These are phyloP conservation scores for Neofusicoccum sp. DNA, from an alignment of 2,329 filamentous ascomycete genomes.

Conservation along the genomic window DNA sequence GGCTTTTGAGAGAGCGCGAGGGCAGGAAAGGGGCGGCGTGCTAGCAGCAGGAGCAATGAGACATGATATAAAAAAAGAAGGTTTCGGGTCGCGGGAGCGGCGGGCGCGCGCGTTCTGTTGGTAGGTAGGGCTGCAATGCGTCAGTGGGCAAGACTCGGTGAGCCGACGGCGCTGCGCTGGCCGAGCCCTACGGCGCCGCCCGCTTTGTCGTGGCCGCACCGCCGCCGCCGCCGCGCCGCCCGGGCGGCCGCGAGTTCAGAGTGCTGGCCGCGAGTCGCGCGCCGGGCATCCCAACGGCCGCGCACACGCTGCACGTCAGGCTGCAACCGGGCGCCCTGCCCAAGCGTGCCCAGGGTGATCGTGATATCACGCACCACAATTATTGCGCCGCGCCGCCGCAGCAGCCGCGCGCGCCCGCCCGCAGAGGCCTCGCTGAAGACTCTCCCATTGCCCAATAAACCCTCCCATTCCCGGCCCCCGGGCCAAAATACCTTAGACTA, in stretches of 20 bases:
- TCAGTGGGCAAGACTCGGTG: slow-evolving; percentile 11
- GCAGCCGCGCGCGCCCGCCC: no score
- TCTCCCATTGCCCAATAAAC: slow-evolving; percentile 5
- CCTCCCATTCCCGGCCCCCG: background rate
- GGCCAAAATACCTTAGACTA: slow-evolving; percentile 13
- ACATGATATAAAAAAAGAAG: slow-evolving; percentile 6
- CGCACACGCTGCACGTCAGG: slow-evolving; percentile 7
- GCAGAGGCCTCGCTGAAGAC: background rate
- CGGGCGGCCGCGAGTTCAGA: no score
- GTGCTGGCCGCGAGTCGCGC: background rate
- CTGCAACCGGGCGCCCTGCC: background rate
- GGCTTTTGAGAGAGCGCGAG: background rate
- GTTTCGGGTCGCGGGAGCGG: background rate
- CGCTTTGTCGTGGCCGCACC: background rate
- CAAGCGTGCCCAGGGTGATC: background rate
- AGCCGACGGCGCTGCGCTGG: background rate
- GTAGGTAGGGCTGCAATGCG: slow-evolving; percentile 11
- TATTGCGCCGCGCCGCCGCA: no score
- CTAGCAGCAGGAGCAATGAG: background rate
- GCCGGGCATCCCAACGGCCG: background rate
- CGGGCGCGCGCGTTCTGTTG: background rate
- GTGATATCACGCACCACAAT: slow-evolving; percentile 7
- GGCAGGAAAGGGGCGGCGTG: background rate
- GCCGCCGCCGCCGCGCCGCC: background rate
- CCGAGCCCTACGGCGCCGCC: background rate